Percentiles rank a stretch among this genome's conserved stretches.
Conservation (phyloP, 1,139 yeast genomes). For the Candida smagusa region DNA sequence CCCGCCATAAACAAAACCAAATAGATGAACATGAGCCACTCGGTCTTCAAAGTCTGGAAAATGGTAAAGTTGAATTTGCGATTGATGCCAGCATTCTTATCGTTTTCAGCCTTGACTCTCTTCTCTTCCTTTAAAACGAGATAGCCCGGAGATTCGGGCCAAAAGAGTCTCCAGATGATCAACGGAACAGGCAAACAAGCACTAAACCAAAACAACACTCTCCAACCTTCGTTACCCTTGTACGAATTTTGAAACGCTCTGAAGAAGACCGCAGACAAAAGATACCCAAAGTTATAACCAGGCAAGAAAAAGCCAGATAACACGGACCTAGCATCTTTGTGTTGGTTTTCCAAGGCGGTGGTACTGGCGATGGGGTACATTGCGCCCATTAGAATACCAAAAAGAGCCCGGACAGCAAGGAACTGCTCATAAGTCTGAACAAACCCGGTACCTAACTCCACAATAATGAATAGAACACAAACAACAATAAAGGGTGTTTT, state of each 20-base stretch:
- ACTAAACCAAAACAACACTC: conserved; percentile 77
- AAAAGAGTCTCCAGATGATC: conserved; percentile 48
- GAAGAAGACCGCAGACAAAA: conserved; percentile 61
- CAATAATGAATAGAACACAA: conserved; percentile 48
- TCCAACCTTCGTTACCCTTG: conserved; percentile 54
- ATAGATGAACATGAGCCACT: conserved; percentile 44
- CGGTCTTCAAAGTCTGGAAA: conserved; percentile 26
- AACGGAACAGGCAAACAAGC: conserved; percentile 66
- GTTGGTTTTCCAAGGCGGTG: conserved; percentile 67
- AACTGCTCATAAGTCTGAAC: conserved; percentile 62
- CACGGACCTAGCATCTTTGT: conserved; percentile 59
- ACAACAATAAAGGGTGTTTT: conserved; percentile 65
- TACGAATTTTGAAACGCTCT: conserved; percentile 54
- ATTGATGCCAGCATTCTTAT: neutral
- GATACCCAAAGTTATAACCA: conserved; percentile 71
- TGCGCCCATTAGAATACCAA: conserved; percentile 72
- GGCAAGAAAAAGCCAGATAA: conserved; percentile 68
- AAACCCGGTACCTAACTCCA: conserved; percentile 74
- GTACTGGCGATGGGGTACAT: conserved; percentile 67
- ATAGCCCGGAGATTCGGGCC: conserved; percentile 31
- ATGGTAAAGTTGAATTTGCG: conserved; percentile 3
- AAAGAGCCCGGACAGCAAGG: conserved; percentile 64
- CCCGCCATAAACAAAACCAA: conserved; percentile 47
- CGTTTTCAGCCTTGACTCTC: neutral
- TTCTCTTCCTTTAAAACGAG: conserved; percentile 9